Percentiles rank a stretch among this genome's conserved stretches.
phyloP scores from a whole-genome alignment of 1,139 yeast species.

The Spathaspora sp. region DNA sequence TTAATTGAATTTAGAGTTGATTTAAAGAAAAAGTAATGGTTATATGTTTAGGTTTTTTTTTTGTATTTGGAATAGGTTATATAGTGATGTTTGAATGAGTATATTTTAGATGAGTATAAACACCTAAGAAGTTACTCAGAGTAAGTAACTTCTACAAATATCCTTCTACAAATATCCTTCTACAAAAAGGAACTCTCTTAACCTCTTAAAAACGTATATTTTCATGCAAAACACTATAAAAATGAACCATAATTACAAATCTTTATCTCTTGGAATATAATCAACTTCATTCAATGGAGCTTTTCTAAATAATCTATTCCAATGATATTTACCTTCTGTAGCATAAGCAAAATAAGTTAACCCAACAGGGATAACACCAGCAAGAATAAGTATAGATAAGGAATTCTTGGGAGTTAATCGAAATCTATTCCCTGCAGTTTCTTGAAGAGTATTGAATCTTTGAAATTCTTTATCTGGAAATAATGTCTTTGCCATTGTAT shows the following conservation, averaged over 20 bases:
- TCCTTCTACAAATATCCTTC: no score
- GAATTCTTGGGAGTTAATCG: slow-evolving; percentile 45
- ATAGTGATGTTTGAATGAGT: not conserved
- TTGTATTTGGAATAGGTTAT: not conserved
- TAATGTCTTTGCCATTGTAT: slow-evolving; percentile 44
- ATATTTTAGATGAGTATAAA: no score
- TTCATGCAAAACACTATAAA: not conserved
- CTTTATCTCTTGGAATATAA: slow-evolving; percentile 47
- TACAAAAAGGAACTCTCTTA: not conserved
- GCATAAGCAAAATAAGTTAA: slow-evolving; percentile 37
- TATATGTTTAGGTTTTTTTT: not conserved
- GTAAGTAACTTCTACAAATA: no score
- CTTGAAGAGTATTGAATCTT: slow-evolving; percentile 45
- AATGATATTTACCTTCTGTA: slow-evolving; percentile 36
- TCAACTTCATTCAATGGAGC: slow-evolving; percentile 36
- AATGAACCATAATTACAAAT: slow-evolving; percentile 26
- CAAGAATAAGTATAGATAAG: slow-evolving; percentile 32
- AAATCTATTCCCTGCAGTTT: slow-evolving; percentile 43
- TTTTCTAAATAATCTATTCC: slow-evolving; percentile 38
- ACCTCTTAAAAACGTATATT: not conserved
- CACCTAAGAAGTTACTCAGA: no score
- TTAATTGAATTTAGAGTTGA: slow-evolving; percentile 38
- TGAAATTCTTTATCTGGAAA: slow-evolving; percentile 46
- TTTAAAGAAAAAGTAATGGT: slow-evolving; percentile 9
- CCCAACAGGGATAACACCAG: slow-evolving; percentile 43